These are phyloP conservation scores for Lodderomyces orthopsilosis DNA, from an alignment of 1,139 yeast species.

Conservation along the genomic window DNA sequence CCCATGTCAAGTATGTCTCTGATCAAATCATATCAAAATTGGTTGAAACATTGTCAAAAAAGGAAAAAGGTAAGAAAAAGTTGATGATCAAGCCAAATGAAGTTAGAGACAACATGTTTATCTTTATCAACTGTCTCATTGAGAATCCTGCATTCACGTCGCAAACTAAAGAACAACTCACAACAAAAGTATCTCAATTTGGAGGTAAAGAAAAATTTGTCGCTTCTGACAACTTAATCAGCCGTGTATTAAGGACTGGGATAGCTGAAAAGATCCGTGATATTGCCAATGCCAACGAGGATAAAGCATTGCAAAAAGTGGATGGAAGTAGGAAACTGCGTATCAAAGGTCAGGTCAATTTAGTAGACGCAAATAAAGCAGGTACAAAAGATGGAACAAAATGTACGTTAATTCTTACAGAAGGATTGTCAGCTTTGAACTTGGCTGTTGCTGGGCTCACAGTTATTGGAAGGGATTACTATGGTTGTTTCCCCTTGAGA, in stretches of 20 bases:
- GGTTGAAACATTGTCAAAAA: slow-evolving; percentile 62
- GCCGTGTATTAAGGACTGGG: slow-evolving; percentile 69
- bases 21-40: slow-evolving; percentile 78
- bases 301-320: slow-evolving; percentile 82
- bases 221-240: slow-evolving; percentile 73
- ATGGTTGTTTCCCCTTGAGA: slow-evolving; percentile 93
- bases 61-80: slow-evolving; percentile 69
- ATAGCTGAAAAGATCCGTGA: slow-evolving; percentile 79
- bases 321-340: slow-evolving; percentile 86
- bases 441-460: slow-evolving; percentile 92
- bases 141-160: slow-evolving; percentile 98
- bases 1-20: slow-evolving; percentile 84
- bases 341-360: slow-evolving; percentile 83
- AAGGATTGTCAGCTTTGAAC: slow-evolving; percentile 95
- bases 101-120: slow-evolving; percentile 83
- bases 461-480: slow-evolving; percentile 92
- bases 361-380: slow-evolving; percentile 95
- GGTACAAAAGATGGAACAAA: slow-evolving; percentile 91
- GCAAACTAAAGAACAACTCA: slow-evolving; percentile 94
- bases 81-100: slow-evolving; percentile 84
- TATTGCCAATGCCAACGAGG: slow-evolving; percentile 84
- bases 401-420: slow-evolving; percentile 91
- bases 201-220: slow-evolving; percentile 76
- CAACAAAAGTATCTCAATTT: slow-evolving; percentile 84
- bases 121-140: slow-evolving; percentile 87